Evolutionary conservation across 1,284 basidiomycete genomes (phyloP).

Genomic region (Moesziomyces sp.): DNA sequence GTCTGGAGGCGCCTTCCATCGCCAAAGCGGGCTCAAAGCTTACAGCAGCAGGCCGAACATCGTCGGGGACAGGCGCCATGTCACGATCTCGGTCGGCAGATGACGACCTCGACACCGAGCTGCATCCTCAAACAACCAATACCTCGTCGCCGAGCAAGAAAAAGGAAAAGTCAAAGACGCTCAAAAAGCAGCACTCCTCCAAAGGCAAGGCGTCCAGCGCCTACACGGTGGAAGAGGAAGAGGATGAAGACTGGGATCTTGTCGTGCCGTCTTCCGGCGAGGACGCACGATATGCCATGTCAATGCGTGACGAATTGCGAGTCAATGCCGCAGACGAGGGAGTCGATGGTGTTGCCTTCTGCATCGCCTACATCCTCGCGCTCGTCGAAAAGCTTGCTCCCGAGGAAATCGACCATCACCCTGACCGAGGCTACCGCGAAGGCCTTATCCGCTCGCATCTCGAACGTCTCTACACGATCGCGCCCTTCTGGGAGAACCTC

Average conservation of each 20-base stretch:
- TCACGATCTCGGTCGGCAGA: conserved; percentile 4
- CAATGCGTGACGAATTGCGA: conserved; percentile 43
- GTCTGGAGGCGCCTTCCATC: neutral
- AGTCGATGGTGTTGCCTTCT: conserved; percentile 64
- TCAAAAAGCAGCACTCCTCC: conserved; percentile 12
- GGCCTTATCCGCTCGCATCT: conserved; percentile 62
- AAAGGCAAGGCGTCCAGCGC: neutral
- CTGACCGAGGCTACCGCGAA: conserved; percentile 63
- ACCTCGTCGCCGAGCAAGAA: conserved; percentile 13
- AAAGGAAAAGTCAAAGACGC: conserved; percentile 25
- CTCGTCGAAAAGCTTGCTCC: conserved; percentile 63
- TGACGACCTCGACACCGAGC: conserved; percentile 4
- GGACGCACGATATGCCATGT: neutral
- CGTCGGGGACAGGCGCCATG: neutral
- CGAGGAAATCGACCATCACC: conserved; percentile 64
- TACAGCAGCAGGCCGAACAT: neutral
- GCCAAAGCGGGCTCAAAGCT: conserved; percentile 1
- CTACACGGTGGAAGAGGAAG: neutral
- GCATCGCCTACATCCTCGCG: conserved; percentile 66
- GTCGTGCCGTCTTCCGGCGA: conserved; percentile 35
- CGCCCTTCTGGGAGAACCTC: conserved; percentile 67
- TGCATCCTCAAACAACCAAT: conserved; percentile 6
- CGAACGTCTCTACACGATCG: conserved; percentile 66
- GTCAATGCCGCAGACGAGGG: conserved; percentile 54
- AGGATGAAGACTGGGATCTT: conserved; percentile 42